A percentile compares a stretch with the other conserved stretches of the same genome.
These are phyloP conservation scores for Senecio squalidus DNA, from an alignment of 140 eudicot species.

Conservation along the genomic window DNA sequence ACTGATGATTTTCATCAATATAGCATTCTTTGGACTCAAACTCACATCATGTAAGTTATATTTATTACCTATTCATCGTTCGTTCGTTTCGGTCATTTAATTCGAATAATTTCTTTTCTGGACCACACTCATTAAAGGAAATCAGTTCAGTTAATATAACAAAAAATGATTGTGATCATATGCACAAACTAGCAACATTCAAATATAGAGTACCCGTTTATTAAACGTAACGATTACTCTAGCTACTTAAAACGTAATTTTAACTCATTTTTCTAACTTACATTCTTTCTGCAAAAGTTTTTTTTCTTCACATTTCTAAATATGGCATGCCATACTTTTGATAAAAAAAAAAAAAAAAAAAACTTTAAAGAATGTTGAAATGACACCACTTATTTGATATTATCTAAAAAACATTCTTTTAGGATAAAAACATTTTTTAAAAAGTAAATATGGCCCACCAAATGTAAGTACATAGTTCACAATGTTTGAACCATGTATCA, in stretches of 20 bases:
- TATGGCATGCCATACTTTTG: constrained; percentile 20
- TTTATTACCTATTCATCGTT: no score
- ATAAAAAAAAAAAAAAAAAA: constrained; percentile 8
- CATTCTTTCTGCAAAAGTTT: constrained; percentile 37
- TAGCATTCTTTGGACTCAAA: constrained; percentile 77
- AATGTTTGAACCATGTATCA: not conserved
- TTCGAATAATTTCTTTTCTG: not conserved
- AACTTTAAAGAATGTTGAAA: constrained; percentile 11
- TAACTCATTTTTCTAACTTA: constrained; percentile 12
- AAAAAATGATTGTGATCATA: no score
- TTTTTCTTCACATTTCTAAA: constrained; percentile 21
- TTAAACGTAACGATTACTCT: no score
- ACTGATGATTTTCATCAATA: constrained; percentile 83
- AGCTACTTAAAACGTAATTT: constrained; percentile 6
- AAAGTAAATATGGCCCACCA: constrained; percentile 1
- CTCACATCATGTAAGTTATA: constrained; percentile 71
- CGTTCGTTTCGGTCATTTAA: not conserved
- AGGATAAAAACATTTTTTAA: not conserved
- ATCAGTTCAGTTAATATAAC: no score
- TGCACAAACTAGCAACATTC: not conserved
- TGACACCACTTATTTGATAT: constrained; percentile 16
- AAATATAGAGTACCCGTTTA: not conserved
- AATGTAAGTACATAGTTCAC: not conserved
- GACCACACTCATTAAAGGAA: constrained; percentile 5
- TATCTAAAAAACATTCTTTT: not conserved